Conservation (phyloP, 2,329 filamentous ascomycete genomes). For the Coniochaeta sp. region DNA sequence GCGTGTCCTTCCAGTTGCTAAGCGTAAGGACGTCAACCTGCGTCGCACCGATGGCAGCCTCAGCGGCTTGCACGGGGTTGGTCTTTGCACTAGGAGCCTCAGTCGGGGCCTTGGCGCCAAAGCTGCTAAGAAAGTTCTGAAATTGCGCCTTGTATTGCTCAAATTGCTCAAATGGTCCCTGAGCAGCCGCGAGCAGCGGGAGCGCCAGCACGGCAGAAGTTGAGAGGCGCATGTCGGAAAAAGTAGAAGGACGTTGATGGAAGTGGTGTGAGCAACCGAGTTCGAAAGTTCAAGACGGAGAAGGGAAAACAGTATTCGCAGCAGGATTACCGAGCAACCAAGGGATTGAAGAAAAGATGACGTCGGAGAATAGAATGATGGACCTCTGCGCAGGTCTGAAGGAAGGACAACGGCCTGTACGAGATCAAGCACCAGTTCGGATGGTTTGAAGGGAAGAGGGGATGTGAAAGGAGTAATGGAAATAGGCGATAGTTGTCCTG, state of each 20-base stretch:
- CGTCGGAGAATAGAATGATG: neutral
- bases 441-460: neutral
- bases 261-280: neutral
- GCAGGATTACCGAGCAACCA: neutral
- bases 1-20: constrained; percentile 62
- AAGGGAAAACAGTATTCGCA: neutral
- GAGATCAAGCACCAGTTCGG: neutral
- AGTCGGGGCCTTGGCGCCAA: constrained; percentile 38
- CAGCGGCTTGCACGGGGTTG: constrained; percentile 36
- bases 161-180: constrained; percentile 28
- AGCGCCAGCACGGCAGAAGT: constrained; percentile 41
- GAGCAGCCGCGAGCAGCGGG: constrained; percentile 46
- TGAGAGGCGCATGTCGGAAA: constrained; percentile 49
- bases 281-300: neutral
- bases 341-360: neutral
- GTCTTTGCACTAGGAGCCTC: constrained; percentile 33
- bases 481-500: neutral
- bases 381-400: neutral
- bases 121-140: constrained; percentile 55
- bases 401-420: neutral
- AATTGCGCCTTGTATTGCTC: constrained; percentile 56
- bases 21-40: constrained; percentile 54
- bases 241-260: neutral
- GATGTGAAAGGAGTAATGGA: neutral
- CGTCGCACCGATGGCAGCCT: constrained; percentile 29